Evolutionary conservation across 345 rosid genomes (phyloP).

Genomic region (Gossypioides kirkii): DNA sequence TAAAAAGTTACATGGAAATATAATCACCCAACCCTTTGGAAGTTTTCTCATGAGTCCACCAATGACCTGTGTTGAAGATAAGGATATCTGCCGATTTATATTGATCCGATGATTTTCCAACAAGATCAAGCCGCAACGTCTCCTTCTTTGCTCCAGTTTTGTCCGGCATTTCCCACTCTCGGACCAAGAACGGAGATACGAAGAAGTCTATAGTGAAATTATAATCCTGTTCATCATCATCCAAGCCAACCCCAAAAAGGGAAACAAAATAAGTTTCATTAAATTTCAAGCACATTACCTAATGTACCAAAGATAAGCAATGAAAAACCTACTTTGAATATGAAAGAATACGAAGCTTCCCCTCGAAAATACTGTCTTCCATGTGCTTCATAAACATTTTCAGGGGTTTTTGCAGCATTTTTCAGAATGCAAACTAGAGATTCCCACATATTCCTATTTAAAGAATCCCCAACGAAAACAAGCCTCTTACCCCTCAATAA

Average conservation of each 20-base stretch:
- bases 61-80: conserved; percentile 91
- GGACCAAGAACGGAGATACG: conserved; percentile 91
- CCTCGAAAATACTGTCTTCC: conserved; percentile 73
- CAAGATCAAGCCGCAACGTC: conserved; percentile 84
- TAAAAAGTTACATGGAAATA: neutral
- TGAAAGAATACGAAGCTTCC: conserved; percentile 79
- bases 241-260: neutral
- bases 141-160: conserved; percentile 62
- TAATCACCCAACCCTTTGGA: conserved; percentile 57
- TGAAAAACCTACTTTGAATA: conserved; percentile 58
- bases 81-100: conserved; percentile 73
- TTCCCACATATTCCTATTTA: conserved; percentile 98
- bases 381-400: conserved; percentile 66
- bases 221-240: conserved; percentile 51
- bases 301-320: neutral
- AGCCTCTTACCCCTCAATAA: conserved; percentile 82
- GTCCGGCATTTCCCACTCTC: conserved; percentile 70
- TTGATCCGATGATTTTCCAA: conserved; percentile 60
- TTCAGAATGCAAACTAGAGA: conserved; percentile 85
- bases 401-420: conserved; percentile 53
- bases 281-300: neutral
- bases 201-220: conserved; percentile 71
- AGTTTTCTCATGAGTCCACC: conserved; percentile 99
- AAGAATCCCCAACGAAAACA: conserved; percentile 85
- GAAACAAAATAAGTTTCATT: conserved; percentile 4